Evolutionary conservation across 805 yeast genomes (phyloP).

Genomic region (Candida silvicultrix): DNA sequence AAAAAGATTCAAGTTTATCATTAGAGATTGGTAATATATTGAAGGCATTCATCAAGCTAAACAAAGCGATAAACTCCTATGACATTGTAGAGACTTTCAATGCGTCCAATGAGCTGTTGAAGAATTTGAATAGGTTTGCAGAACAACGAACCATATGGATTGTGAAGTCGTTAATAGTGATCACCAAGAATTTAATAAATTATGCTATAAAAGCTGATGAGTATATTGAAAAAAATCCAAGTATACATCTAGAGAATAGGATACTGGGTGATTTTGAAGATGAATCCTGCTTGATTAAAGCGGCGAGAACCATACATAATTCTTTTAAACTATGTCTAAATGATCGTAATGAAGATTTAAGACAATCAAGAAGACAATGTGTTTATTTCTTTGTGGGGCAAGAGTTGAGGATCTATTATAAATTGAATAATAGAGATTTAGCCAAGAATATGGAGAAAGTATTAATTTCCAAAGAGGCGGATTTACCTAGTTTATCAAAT

Average conservation of each 20-base stretch:
- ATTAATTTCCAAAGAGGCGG: constrained; percentile 42
- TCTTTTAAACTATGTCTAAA: constrained; percentile 74
- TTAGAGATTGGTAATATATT: constrained; percentile 16
- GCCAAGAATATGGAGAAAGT: constrained; percentile 74
- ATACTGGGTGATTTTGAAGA: constrained; percentile 19
- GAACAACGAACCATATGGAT: constrained; percentile 51
- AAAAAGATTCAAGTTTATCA: background rate
- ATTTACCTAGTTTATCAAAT: constrained; percentile 42
- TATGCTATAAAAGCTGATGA: constrained; percentile 18
- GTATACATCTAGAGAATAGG: constrained; percentile 1
- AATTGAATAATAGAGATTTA: constrained; percentile 59
- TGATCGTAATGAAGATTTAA: constrained; percentile 56
- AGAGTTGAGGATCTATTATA: constrained; percentile 64
- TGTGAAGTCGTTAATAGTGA: constrained; percentile 33
- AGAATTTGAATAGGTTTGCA: constrained; percentile 43
- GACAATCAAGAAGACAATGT: constrained; percentile 48
- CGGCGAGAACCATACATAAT: constrained; percentile 62
- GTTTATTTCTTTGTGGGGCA: constrained; percentile 67
- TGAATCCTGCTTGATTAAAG: constrained; percentile 37
- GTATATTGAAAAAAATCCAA: constrained; percentile 14
- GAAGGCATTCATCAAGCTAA: constrained; percentile 27
- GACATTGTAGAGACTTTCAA: constrained; percentile 24
- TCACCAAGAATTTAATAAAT: constrained; percentile 32
- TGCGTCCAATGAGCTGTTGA: constrained; percentile 33
- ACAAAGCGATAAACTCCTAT: constrained; percentile 26